Conservation (phyloP, 129 eudicot species). For the Oenanthe sinensis region DNA sequence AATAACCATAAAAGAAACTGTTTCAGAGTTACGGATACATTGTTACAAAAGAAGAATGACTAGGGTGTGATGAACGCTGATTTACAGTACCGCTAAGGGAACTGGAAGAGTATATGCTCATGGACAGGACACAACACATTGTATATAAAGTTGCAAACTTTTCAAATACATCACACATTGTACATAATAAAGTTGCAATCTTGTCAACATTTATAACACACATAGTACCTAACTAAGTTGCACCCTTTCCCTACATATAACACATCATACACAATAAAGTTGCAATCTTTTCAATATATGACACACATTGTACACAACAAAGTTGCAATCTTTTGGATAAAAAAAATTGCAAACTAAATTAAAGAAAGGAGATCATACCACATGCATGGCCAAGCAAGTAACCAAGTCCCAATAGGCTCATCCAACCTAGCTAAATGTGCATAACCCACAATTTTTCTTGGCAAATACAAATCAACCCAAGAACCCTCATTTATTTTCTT, state of each 20-base stretch:
- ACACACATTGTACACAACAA: too few relatives aligned
- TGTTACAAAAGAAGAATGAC: too few relatives aligned
- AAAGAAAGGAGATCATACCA: conserved; percentile 39
- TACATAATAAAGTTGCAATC: background rate
- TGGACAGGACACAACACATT: background rate
- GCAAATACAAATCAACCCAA: conserved; percentile 82
- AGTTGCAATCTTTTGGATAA: too few relatives aligned
- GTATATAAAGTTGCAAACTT: background rate
- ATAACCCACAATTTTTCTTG: conserved; percentile 35
- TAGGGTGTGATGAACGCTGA: too few relatives aligned
- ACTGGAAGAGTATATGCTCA: too few relatives aligned
- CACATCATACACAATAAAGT: background rate
- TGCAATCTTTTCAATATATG: background rate
- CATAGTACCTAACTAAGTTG: too few relatives aligned
- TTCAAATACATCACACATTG: background rate
- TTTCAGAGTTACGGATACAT: too few relatives aligned
- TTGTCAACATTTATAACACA: too few relatives aligned
- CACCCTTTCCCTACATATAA: background rate
- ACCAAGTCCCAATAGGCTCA: conserved; percentile 88
- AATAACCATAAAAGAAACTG: too few relatives aligned
- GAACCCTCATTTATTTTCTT: conserved; percentile 22
- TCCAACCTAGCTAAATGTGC: conserved; percentile 72
- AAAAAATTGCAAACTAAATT: background rate
- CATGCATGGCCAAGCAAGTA: conserved; percentile 92
- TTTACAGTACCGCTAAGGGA: background rate